Conservation (phyloP, 345 rosid species). For the Bruguiera sexangula region DNA sequence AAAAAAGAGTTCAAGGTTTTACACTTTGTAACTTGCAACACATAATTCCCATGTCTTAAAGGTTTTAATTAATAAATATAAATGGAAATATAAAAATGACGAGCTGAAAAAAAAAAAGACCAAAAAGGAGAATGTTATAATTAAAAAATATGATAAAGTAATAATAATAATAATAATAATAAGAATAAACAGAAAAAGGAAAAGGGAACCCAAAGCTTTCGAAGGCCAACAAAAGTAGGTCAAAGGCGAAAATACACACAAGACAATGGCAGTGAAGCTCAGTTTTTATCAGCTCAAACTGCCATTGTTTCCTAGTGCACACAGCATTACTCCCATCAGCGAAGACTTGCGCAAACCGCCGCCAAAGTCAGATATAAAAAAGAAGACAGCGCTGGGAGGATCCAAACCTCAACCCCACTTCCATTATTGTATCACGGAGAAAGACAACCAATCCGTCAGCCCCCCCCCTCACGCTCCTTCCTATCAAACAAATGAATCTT, state of each 20-base stretch:
- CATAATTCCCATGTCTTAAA: too few species aligned
- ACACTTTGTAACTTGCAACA: too few species aligned
- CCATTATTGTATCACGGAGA: slow-evolving; percentile 31
- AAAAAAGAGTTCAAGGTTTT: too few species aligned
- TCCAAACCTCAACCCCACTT: slow-evolving; percentile 49
- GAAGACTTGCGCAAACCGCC: not conserved
- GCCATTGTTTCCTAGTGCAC: too few species aligned
- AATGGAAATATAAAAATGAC: too few species aligned
- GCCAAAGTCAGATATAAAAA: not conserved
- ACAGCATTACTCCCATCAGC: too few species aligned
- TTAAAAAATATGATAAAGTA: not conserved
- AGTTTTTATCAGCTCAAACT: not conserved
- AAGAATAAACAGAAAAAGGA: slow-evolving; percentile 4
- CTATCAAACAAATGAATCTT: not conserved
- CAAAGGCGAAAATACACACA: slow-evolving; percentile 32
- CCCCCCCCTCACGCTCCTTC: not conserved
- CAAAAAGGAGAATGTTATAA: not conserved
- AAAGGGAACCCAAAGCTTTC: not conserved
- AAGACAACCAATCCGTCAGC: not conserved
- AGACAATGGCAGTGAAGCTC: slow-evolving; percentile 6
- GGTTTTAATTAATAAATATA: too few species aligned
- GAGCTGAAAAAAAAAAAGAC: not conserved
- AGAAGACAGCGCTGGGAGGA: slow-evolving; percentile 58
- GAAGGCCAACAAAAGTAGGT: slow-evolving; percentile 32
- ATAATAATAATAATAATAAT: not conserved